phyloP scores from a whole-genome alignment of 1,284 basidiomycete genomes.

The Pseudozyma sp. region DNA sequence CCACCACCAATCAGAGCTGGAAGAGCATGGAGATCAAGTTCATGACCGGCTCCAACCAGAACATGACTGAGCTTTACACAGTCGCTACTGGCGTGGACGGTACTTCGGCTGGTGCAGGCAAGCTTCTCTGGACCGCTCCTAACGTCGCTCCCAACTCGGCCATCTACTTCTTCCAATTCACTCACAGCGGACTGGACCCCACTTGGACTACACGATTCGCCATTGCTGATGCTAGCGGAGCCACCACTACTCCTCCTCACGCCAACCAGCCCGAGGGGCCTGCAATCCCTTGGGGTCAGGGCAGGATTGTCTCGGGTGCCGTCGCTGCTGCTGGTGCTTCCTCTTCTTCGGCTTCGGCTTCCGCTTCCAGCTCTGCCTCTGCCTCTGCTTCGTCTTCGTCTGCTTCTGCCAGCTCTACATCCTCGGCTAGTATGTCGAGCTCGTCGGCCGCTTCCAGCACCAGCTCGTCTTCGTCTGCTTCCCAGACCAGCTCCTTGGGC shows the following conservation, averaged over 20 bases:
- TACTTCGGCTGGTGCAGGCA: slow-evolving; percentile 71
- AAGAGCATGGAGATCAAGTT: slow-evolving; percentile 72
- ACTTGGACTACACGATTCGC: slow-evolving; percentile 85
- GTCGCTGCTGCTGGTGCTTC: slow-evolving; percentile 11
- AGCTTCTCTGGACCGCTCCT: slow-evolving; percentile 78
- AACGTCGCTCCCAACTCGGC: slow-evolving; percentile 74
- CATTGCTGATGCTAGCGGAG: slow-evolving; percentile 75
- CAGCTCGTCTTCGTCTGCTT: slow-evolving; percentile 13
- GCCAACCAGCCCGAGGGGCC: slow-evolving; percentile 74
- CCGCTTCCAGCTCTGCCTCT: slow-evolving; percentile 18
- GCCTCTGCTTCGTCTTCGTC: slow-evolving; percentile 7
- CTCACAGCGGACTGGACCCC: slow-evolving; percentile 67
- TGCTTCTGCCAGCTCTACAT: background rate
- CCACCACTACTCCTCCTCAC: slow-evolving; percentile 72
- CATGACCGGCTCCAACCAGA: slow-evolving; percentile 80
- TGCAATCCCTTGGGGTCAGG: slow-evolving; percentile 78
- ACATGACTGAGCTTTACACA: slow-evolving; percentile 79
- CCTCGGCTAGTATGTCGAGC: slow-evolving; percentile 4
- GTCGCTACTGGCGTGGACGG: slow-evolving; percentile 76
- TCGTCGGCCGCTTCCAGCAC: slow-evolving; percentile 14
- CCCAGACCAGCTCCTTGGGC: slow-evolving; percentile 21
- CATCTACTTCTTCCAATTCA: slow-evolving; percentile 67
- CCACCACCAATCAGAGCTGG: slow-evolving; percentile 34
- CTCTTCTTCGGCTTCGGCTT: slow-evolving; percentile 15
- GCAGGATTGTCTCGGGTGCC: slow-evolving; percentile 73